Percentiles rank a stretch among this genome's conserved stretches.
These are phyloP conservation scores for Lactarius evosmus DNA, from an alignment of 768 basidiomycete genomes.

Conservation along the genomic window DNA sequence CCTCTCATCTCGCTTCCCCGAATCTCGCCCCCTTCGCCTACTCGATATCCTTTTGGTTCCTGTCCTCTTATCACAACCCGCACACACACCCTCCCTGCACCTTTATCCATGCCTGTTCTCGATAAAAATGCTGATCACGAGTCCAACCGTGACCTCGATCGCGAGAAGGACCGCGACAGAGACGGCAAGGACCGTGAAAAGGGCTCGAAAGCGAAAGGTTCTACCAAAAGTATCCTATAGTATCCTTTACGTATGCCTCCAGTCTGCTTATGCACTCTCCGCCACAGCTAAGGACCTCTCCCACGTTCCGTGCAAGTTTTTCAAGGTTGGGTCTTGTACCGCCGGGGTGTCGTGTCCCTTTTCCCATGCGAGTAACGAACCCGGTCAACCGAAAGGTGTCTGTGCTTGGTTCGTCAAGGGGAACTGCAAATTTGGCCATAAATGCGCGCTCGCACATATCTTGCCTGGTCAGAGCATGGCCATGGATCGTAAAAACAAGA, in stretches of 20 bases:
- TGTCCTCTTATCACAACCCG: background rate
- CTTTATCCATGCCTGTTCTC: constrained; percentile 26
- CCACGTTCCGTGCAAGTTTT: constrained; percentile 98
- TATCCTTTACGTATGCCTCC: constrained; percentile 1
- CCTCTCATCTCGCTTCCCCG: constrained; percentile 17
- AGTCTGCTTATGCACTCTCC: constrained; percentile 14
- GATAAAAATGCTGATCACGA: constrained; percentile 29
- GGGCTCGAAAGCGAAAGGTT: constrained; percentile 29
- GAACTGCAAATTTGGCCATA: constrained; percentile 73
- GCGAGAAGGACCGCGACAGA: constrained; percentile 27
- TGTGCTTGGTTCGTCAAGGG: constrained; percentile 94
- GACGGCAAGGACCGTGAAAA: constrained; percentile 29
- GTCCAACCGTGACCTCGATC: constrained; percentile 25
- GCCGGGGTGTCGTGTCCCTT: constrained; percentile 95
- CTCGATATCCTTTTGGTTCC: constrained; percentile 6
- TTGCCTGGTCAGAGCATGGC: constrained; percentile 91
- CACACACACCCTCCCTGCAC: background rate
- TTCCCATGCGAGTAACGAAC: constrained; percentile 72
- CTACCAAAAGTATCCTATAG: constrained; percentile 30
- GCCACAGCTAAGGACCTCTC: constrained; percentile 77
- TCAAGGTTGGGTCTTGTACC: constrained; percentile 89
- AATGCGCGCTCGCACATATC: constrained; percentile 93
- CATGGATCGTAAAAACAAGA: constrained; percentile 98
- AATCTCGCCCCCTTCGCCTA: constrained; percentile 7
- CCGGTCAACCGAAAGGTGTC: constrained; percentile 74